Percentiles rank a stretch among this genome's conserved stretches.
These are phyloP conservation scores for Plasmodium adleri DNA, from an alignment of 169 alveolate species.

Conservation along the genomic window DNA sequence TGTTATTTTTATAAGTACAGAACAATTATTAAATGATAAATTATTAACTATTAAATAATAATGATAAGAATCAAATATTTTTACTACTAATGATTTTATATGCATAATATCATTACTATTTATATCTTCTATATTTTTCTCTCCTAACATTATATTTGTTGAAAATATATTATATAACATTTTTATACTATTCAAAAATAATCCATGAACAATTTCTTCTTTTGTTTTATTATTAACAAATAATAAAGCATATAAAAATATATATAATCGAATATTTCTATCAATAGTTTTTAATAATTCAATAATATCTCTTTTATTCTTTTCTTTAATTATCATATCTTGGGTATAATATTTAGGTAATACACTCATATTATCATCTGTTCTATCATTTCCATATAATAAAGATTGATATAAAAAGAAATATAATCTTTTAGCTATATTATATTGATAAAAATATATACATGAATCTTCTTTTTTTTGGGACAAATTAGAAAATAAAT, in stretches of 20 bases:
- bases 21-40: slow-evolving; percentile 32
- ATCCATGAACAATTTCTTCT: slow-evolving; percentile 22
- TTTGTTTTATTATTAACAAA: slow-evolving; percentile 30
- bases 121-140: slow-evolving; percentile 20
- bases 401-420: slow-evolving; percentile 65
- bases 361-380: slow-evolving; percentile 2
- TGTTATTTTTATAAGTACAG: slow-evolving; percentile 33
- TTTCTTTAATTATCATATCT: slow-evolving; percentile 8
- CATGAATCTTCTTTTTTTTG: slow-evolving; percentile 47
- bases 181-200: slow-evolving; percentile 71
- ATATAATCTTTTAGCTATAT: slow-evolving; percentile 67
- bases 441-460: slow-evolving; percentile 68
- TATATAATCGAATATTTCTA: slow-evolving; percentile 63
- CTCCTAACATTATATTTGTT: not conserved
- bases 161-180: slow-evolving; percentile 22
- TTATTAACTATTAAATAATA: slow-evolving; percentile 44
- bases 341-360: not conserved
- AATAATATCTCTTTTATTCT: slow-evolving; percentile 15
- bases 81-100: slow-evolving; percentile 17
- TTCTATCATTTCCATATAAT: slow-evolving; percentile 9
- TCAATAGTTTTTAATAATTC: slow-evolving; percentile 47
- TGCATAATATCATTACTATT: slow-evolving; percentile 7
- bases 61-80: slow-evolving; percentile 62
- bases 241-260: slow-evolving; percentile 70
- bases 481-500: slow-evolving; percentile 47